These are phyloP conservation scores for Castanospermum australe DNA, from an alignment of 306 rosid species.

Conservation along the genomic window DNA sequence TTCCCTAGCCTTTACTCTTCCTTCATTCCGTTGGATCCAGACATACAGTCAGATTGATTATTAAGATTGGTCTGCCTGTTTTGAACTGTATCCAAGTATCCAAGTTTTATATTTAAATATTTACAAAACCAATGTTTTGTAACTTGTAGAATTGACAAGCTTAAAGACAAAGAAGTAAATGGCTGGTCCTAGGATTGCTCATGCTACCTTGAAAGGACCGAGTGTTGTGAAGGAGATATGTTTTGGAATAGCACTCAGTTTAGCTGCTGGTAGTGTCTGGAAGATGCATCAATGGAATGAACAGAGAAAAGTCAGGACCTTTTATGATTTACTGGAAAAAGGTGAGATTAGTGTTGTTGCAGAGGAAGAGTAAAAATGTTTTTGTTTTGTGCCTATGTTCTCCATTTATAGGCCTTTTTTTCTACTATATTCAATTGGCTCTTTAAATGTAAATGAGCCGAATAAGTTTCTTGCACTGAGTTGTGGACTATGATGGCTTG, in stretches of 20 bases:
- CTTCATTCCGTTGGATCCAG: neutral
- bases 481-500: constrained; percentile 34
- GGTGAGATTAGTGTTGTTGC: constrained; percentile 88
- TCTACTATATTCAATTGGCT: constrained; percentile 33
- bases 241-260: constrained; percentile 50
- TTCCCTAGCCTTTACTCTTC: neutral
- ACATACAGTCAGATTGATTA: neutral
- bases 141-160: constrained; percentile 35
- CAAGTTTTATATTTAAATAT: neutral
- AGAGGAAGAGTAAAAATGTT: constrained; percentile 50
- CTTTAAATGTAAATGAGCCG: constrained; percentile 41
- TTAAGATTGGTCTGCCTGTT: neutral
- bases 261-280: constrained; percentile 79
- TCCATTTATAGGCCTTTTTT: constrained; percentile 25
- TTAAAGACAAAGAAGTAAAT: constrained; percentile 40
- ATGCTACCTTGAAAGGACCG: constrained; percentile 90
- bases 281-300: constrained; percentile 99
- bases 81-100: neutral
- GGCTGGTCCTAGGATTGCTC: constrained; percentile 87
- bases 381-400: constrained; percentile 4
- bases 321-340: constrained; percentile 81
- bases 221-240: constrained; percentile 89
- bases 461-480: constrained; percentile 42
- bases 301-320: constrained; percentile 73
- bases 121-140: neutral